A percentile compares a stretch with the other conserved stretches of the same genome.
These are phyloP conservation scores for Fomitopsis serialis DNA, from an alignment of 768 basidiomycete genomes.

Conservation along the genomic window DNA sequence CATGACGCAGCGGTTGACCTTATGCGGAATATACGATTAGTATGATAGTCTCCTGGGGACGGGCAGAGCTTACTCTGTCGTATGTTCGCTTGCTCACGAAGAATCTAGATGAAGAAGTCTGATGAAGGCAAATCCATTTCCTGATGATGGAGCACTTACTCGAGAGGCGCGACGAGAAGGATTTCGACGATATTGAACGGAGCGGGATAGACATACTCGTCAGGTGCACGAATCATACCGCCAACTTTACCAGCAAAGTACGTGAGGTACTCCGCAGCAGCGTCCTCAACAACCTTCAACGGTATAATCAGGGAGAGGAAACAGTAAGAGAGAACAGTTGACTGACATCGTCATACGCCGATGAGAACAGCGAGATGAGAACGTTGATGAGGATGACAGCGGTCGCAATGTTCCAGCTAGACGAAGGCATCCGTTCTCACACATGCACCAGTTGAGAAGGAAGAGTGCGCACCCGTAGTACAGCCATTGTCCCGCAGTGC, in stretches of 20 bases:
- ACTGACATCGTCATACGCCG: slow-evolving; percentile 82
- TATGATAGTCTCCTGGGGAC: not conserved
- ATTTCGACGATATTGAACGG: slow-evolving; percentile 89
- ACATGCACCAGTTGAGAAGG: not conserved
- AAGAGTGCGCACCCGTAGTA: not conserved
- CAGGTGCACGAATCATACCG: slow-evolving; percentile 81
- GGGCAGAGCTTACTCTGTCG: slow-evolving; percentile 38
- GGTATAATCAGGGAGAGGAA: no score
- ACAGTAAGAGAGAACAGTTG: not conserved
- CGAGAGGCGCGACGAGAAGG: slow-evolving; percentile 76
- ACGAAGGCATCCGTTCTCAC: not conserved
- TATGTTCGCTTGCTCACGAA: slow-evolving; percentile 49
- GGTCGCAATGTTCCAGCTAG: slow-evolving; percentile 78
- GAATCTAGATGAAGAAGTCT: slow-evolving; percentile 27
- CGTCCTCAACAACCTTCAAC: slow-evolving; percentile 81
- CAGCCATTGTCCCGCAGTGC: not conserved
- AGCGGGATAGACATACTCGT: slow-evolving; percentile 82
- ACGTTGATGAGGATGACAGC: slow-evolving; percentile 87
- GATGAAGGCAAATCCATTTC: no score
- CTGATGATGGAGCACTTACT: no score
- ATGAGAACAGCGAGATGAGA: slow-evolving; percentile 91
- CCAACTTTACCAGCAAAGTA: slow-evolving; percentile 89
- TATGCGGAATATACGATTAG: not conserved
- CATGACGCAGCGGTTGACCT: slow-evolving; percentile 83
- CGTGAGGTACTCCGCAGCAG: slow-evolving; percentile 84